Percentiles rank a stretch among this genome's conserved stretches.
Conservation (phyloP, 179 eudicot species). For the Silene coronaria region DNA sequence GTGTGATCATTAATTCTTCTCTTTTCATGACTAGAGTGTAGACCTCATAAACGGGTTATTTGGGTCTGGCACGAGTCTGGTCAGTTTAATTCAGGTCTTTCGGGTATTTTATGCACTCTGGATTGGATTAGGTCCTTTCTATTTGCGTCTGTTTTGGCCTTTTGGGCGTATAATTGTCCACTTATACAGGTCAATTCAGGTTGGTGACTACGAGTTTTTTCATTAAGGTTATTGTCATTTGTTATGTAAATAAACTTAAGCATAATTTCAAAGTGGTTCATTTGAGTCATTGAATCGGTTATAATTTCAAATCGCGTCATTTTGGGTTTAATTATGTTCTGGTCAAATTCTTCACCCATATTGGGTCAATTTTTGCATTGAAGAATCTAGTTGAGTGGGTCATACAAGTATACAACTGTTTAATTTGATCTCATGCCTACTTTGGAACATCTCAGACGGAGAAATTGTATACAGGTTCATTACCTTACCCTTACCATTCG, state of each 20-base stretch:
- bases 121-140: not conserved
- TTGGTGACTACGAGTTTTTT: not conserved
- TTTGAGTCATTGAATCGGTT: not conserved
- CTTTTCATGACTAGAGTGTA: not conserved
- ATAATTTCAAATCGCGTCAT: not conserved
- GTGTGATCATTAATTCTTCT: not conserved
- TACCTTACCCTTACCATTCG: conserved; percentile 78
- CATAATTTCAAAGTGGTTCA: not conserved
- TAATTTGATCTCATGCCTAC: conserved; percentile 1
- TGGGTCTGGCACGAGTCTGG: not conserved
- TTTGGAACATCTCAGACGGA: conserved; percentile 55
- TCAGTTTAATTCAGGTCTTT: not conserved
- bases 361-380: not conserved
- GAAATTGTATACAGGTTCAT: conserved; percentile 51
- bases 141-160: not conserved
- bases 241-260: not conserved
- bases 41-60: not conserved
- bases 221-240: not conserved
- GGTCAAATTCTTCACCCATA: not conserved
- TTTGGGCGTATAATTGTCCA: not conserved
- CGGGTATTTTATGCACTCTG: not conserved
- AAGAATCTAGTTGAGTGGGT: not conserved
- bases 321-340: not conserved
- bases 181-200: not conserved
- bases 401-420: not conserved